Evolutionary conservation across 2,329 filamentous ascomycete genomes (phyloP), one percentile per base, ranked within the genome.

Genomic region (Lecanicillium sp.): DNA sequence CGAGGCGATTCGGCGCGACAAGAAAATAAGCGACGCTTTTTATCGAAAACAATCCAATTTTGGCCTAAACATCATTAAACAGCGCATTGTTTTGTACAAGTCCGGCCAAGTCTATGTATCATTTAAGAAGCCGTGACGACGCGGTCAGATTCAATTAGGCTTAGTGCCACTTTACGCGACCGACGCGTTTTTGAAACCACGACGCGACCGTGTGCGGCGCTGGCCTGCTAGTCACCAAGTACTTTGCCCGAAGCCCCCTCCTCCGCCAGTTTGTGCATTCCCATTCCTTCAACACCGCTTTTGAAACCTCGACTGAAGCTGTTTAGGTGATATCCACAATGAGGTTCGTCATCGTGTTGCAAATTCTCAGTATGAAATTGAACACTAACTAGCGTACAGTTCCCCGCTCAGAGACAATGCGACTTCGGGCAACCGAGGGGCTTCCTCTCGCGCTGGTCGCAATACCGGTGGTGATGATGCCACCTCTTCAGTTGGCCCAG

Each of bases 391-490:
- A 21, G 32, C 11, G 23, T 45, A 20, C 62, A 94, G 87, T 74
- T 94, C 89, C 65, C 90, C 90, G 64, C 77, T 94, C 52, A 83
- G 85, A 67, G 77, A 83, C 58, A 89, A 83, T 69, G 85, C 87
- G 74, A 82, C 84, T 52, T 90, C 90, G 55, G 89, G 84, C 59
- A 95, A 95, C 68, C 82, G 88, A 57, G 87, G 88, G 45, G 65
- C 77, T 21, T 74, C 69, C 36, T 65, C 72, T 40, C 68, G 72
- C 47, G 65, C 68, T 38, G 74, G 64, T 60, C 75, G 78, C 57
- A 81, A 82, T 50, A 69, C 68, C 14, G 69, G 67, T 44, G 75
- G 68, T 39, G 74, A 73, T 51, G 75, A 80, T 65, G 70, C 63
- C 24, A 65, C 68, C 3, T 78, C 78, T 23, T 73, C 78, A 12